Percentiles rank a stretch among this genome's conserved stretches.
Evolutionary conservation across 495 filamentous ascomycete species (phyloP).

Genomic region (Cercophora sp.): DNA sequence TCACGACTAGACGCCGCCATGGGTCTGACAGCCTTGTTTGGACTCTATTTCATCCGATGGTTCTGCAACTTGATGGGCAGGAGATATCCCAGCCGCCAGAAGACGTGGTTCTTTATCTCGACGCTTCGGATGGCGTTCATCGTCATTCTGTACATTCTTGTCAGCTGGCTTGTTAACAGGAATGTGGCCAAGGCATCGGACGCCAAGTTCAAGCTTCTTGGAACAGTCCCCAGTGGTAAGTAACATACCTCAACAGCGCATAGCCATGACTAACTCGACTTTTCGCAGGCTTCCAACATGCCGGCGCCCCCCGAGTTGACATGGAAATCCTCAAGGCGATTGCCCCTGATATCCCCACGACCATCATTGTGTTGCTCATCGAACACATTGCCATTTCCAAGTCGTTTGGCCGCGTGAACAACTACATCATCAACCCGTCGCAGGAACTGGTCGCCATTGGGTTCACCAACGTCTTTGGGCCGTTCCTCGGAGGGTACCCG

Average conservation of each 20-base stretch:
- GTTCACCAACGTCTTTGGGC: slow-evolving; percentile 48
- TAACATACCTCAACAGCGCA: no score
- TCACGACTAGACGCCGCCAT: slow-evolving; percentile 50
- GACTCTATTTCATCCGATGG: slow-evolving; percentile 47
- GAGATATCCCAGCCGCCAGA: slow-evolving; percentile 33
- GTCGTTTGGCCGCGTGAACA: slow-evolving; percentile 51
- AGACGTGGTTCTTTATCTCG: slow-evolving; percentile 42
- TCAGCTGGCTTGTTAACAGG: slow-evolving; percentile 37
- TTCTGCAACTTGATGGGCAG: slow-evolving; percentile 40
- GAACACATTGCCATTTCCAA: slow-evolving; percentile 55
- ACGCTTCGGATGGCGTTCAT: slow-evolving; percentile 44
- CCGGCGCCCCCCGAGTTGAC: slow-evolving; percentile 34
- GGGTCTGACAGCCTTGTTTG: slow-evolving; percentile 47
- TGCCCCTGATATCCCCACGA: slow-evolving; percentile 31
- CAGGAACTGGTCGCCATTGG: slow-evolving; percentile 54
- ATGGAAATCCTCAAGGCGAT: slow-evolving; percentile 31
- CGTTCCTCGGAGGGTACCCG: slow-evolving; percentile 51
- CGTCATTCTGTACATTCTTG: slow-evolving; percentile 42
- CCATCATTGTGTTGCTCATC: slow-evolving; percentile 48
- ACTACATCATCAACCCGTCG: slow-evolving; percentile 52
- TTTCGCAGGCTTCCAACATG: slow-evolving; percentile 41
- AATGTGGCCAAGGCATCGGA: slow-evolving; percentile 21
- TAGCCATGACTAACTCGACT: not conserved
- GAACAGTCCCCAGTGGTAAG: slow-evolving; percentile 42
- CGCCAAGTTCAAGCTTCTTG: slow-evolving; percentile 40